Percentiles rank a stretch among this genome's conserved stretches.
phyloP scores from a whole-genome alignment of 306 rosid species.

The Corylus heterophylla region DNA sequence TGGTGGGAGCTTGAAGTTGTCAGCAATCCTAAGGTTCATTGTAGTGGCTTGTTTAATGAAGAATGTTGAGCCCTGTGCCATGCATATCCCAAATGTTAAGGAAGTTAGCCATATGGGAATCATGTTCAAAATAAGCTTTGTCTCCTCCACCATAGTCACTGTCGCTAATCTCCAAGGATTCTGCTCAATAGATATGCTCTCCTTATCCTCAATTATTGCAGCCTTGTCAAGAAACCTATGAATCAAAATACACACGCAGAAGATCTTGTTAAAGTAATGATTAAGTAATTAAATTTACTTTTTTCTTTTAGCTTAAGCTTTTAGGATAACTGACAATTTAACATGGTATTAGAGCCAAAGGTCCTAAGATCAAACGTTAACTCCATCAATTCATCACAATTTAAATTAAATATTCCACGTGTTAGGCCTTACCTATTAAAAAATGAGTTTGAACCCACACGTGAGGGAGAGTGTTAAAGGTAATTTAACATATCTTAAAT shows the following conservation, averaged over 20 bases:
- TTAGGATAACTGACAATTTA: too few species aligned
- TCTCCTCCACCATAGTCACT: slow-evolving; percentile 50
- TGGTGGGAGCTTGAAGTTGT: slow-evolving; percentile 41
- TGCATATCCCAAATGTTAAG: slow-evolving; percentile 33
- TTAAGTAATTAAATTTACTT: too few species aligned
- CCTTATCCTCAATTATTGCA: slow-evolving; percentile 47
- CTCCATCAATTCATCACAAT: too few species aligned
- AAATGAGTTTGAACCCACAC: too few species aligned
- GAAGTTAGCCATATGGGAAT: slow-evolving; percentile 54
- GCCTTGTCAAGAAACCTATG: slow-evolving; percentile 61
- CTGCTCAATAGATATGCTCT: slow-evolving; percentile 4
- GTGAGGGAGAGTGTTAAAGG: too few species aligned
- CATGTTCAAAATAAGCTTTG: slow-evolving; percentile 44
- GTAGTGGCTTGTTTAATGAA: slow-evolving; percentile 52
- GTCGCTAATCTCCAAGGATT: slow-evolving; percentile 55
- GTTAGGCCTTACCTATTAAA: too few species aligned
- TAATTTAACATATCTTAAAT: too few species aligned
- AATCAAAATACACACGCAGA: background rate
- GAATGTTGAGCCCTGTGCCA: slow-evolving; percentile 42
- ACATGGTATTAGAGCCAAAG: too few species aligned
- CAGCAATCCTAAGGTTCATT: slow-evolving; percentile 27
- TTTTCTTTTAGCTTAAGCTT: too few species aligned
- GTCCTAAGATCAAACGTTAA: too few species aligned
- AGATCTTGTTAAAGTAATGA: too few species aligned
- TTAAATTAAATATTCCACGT: too few species aligned